Evolutionary conservation across 2,329 filamentous ascomycete species (phyloP).

Genomic region (Fusarium mangiferae): DNA sequence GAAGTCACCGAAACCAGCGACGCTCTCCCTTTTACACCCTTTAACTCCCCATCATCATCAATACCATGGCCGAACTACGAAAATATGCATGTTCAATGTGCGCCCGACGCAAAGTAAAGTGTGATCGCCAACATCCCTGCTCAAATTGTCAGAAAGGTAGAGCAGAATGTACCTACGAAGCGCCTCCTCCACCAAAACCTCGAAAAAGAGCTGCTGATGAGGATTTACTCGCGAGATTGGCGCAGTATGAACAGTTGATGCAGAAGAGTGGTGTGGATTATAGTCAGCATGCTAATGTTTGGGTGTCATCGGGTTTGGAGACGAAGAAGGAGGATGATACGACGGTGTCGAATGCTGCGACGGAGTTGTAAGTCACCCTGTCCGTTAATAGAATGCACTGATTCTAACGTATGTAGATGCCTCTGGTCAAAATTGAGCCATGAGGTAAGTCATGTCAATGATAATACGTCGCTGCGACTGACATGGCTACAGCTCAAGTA

Average conservation of each 20-base stretch:
- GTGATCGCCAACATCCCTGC: conserved; percentile 54
- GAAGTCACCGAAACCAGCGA: background rate
- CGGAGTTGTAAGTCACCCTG: conserved; percentile 2
- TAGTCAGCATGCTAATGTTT: conserved; percentile 32
- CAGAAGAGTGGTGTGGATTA: conserved; percentile 41
- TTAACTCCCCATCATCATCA: background rate
- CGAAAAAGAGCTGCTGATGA: conserved; percentile 45
- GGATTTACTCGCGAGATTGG: conserved; percentile 39
- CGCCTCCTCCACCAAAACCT: conserved; percentile 29
- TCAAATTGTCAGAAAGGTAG: conserved; percentile 56
- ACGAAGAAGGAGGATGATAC: background rate
- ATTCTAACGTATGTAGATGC: conserved; percentile 3
- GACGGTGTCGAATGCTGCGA: background rate
- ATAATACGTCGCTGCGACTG: background rate
- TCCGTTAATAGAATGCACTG: fast-evolving
- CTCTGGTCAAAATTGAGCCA: conserved; percentile 32
- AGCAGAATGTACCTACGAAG: conserved; percentile 40
- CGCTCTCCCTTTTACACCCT: background rate
- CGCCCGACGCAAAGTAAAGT: conserved; percentile 45
- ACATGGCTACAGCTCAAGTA: conserved; percentile 36
- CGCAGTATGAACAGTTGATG: conserved; percentile 45
- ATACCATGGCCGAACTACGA: background rate
- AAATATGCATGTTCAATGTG: conserved; percentile 37
- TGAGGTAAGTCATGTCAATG: conserved; percentile 1
- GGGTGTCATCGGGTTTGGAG: conserved; percentile 37